Percentiles rank a stretch among this genome's conserved stretches.
Evolutionary conservation across 1,284 basidiomycete genomes (phyloP).

Genomic region (Rhizopogon hawkerae): DNA sequence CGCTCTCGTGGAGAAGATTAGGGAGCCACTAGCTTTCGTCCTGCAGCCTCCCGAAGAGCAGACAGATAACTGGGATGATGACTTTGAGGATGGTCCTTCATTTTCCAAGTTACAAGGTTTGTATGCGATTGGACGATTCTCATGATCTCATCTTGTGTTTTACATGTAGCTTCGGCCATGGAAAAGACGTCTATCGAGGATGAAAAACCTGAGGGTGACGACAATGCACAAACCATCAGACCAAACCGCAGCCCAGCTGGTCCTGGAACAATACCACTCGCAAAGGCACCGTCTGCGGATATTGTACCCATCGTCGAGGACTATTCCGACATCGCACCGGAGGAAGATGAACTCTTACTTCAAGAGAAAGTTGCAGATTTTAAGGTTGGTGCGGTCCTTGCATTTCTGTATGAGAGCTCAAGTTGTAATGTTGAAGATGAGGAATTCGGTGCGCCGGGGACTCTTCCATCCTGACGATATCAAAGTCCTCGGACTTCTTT

Average conservation of each 20-base stretch:
- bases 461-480: slow-evolving; percentile 86
- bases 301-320: slow-evolving; percentile 74
- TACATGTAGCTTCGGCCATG: slow-evolving; percentile 35
- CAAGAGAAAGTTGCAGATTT: slow-evolving; percentile 74
- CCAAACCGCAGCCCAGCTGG: slow-evolving; percentile 59
- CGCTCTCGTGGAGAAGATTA: slow-evolving; percentile 48
- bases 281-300: slow-evolving; percentile 49
- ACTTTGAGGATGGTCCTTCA: slow-evolving; percentile 91
- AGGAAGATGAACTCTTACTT: slow-evolving; percentile 65
- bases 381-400: slow-evolving; percentile 42
- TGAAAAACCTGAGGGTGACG: slow-evolving; percentile 56
- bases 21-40: slow-evolving; percentile 44
- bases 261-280: slow-evolving; percentile 42
- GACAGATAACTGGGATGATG: slow-evolving; percentile 95
- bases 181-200: slow-evolving; percentile 55
- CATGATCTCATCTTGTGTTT: neutral
- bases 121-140: neutral
- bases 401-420: neutral
- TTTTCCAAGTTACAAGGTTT: slow-evolving; percentile 75
- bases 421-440: slow-evolving; percentile 38
- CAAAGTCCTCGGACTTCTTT: slow-evolving; percentile 52
- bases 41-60: slow-evolving; percentile 70
- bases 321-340: slow-evolving; percentile 77
- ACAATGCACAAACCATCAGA: slow-evolving; percentile 70
- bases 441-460: slow-evolving; percentile 60